A percentile compares a stretch with the other conserved stretches of the same genome.
phyloP scores from a whole-genome alignment of 2,329 filamentous ascomycete species.

The Trichophyton schoenleinii region DNA sequence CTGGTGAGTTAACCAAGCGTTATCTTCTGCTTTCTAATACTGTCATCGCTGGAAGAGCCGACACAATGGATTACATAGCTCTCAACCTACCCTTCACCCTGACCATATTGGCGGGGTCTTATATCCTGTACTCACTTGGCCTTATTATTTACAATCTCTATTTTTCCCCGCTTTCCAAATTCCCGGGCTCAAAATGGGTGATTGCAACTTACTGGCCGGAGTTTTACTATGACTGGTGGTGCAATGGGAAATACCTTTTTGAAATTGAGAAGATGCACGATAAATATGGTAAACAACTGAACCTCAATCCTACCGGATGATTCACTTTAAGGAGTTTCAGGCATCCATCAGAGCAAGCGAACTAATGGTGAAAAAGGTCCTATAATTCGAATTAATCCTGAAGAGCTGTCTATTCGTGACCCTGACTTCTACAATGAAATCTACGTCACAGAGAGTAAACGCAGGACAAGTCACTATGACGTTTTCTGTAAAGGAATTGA shows the following conservation, averaged over 20 bases:
- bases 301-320: background rate
- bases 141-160: constrained; percentile 14
- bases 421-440: constrained; percentile 14
- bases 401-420: constrained; percentile 15
- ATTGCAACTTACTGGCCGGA: constrained; percentile 16
- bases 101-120: background rate
- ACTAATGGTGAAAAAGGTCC: constrained; percentile 13
- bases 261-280: constrained; percentile 21
- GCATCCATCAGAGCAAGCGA: constrained; percentile 12
- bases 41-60: background rate
- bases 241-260: constrained; percentile 17
- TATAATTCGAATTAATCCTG: constrained; percentile 16
- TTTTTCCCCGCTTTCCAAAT: constrained; percentile 15
- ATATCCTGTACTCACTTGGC: constrained; percentile 13
- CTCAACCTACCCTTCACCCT: background rate
- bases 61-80: background rate
- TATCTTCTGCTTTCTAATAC: background rate
- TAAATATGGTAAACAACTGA: constrained; percentile 17
- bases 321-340: background rate
- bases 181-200: constrained; percentile 16
- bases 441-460: constrained; percentile 8
- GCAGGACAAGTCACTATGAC: background rate
- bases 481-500: background rate
- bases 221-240: constrained; percentile 16
- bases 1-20: background rate